These are phyloP conservation scores for Zoysia japonica DNA, from an alignment of 176 grass and related monocot species.

Conservation along the genomic window DNA sequence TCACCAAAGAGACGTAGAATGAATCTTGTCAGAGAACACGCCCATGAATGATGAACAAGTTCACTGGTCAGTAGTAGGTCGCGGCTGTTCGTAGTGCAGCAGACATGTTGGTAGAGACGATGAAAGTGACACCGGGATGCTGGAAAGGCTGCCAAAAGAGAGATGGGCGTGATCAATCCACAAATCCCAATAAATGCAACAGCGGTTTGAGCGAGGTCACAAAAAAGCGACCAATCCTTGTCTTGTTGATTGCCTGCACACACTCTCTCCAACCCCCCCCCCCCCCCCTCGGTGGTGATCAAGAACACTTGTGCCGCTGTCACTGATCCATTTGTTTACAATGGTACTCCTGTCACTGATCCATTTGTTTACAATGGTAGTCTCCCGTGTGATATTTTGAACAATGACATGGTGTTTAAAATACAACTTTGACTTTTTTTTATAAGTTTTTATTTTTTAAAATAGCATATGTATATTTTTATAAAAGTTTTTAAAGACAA, in stretches of 20 bases:
- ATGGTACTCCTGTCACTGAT: conserved; percentile 12
- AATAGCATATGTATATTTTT: too few relatives aligned
- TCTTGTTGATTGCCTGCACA: conserved; percentile 20
- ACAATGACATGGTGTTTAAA: too few relatives aligned
- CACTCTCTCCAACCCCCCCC: too few relatives aligned
- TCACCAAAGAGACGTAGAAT: not conserved
- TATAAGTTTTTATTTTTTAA: too few relatives aligned
- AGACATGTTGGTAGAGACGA: conserved; percentile 31
- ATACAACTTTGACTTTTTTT: too few relatives aligned
- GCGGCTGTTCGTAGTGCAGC: not conserved
- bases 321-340: conserved; percentile 35
- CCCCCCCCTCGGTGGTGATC: not conserved
- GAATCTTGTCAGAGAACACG: not conserved
- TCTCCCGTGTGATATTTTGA: too few relatives aligned
- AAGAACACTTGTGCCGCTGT: conserved; percentile 20
- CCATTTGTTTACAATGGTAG: conserved; percentile 31
- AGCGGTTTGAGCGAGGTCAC: conserved; percentile 52
- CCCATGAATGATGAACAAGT: conserved; percentile 1
- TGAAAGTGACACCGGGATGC: conserved; percentile 36
- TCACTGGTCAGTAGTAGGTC: not conserved
- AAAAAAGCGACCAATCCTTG: conserved; percentile 48
- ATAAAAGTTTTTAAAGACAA: too few relatives aligned
- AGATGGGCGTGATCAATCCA: conserved; percentile 39
- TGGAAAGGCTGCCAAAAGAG: conserved; percentile 33
- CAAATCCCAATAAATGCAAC: conserved; percentile 62